Conservation (phyloP, 2,329 filamentous ascomycete genomes). For the Cercospora brassicicola region DNA sequence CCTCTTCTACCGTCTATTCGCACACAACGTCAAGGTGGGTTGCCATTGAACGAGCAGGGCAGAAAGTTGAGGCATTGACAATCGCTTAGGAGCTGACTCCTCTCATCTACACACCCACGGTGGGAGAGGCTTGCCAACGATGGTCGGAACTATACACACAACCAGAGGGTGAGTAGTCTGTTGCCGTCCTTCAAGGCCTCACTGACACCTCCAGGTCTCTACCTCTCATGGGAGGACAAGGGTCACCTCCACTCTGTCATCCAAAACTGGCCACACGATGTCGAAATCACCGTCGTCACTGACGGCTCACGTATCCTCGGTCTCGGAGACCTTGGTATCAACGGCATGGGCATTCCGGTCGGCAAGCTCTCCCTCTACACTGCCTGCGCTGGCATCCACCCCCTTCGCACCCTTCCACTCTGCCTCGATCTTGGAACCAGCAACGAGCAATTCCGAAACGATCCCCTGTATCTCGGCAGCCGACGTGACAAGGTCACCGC, state of each 20-base stretch:
- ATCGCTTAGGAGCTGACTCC: slow-evolving; percentile 68
- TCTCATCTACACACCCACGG: slow-evolving; percentile 82
- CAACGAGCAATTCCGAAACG: slow-evolving; percentile 66
- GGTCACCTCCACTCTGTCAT: slow-evolving; percentile 87
- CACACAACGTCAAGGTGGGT: slow-evolving; percentile 65
- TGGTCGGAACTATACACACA: slow-evolving; percentile 96
- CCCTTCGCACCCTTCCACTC: slow-evolving; percentile 64
- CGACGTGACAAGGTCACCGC: slow-evolving; percentile 76
- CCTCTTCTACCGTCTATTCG: slow-evolving; percentile 79
- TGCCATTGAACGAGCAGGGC: neutral
- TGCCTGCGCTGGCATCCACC: slow-evolving; percentile 90
- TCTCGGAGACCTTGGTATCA: slow-evolving; percentile 91
- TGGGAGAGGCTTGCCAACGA: slow-evolving; percentile 93
- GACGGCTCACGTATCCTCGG: slow-evolving; percentile 92
- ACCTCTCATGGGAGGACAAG: slow-evolving; percentile 92
- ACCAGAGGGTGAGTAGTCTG: slow-evolving; percentile 67
- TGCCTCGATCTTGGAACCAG: slow-evolving; percentile 64
- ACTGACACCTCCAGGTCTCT: slow-evolving; percentile 57
- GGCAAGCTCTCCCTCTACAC: slow-evolving; percentile 96
- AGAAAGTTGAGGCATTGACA: slow-evolving; percentile 7
- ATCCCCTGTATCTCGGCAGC: slow-evolving; percentile 89
- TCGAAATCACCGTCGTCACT: slow-evolving; percentile 95
- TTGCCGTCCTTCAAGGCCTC: neutral
- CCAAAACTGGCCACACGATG: slow-evolving; percentile 88
- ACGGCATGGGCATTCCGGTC: slow-evolving; percentile 96